phyloP scores from a whole-genome alignment of 2,329 filamentous ascomycete species.

The Exophiala aquamarina region DNA sequence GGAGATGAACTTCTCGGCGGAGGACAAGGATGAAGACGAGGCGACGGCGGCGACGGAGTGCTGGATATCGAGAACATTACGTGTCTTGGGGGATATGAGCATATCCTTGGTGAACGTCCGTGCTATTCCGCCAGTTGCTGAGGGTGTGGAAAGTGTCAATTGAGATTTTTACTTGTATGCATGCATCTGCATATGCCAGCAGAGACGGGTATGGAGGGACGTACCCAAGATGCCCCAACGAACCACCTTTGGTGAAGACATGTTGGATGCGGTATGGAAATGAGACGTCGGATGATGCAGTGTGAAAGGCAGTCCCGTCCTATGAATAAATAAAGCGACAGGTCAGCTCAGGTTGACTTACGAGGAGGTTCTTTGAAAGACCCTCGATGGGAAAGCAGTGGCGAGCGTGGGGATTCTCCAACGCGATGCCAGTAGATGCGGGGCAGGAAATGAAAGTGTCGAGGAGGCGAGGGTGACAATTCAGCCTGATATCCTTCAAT shows the following conservation, averaged over 20 bases:
- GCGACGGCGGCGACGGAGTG: constrained; percentile 79
- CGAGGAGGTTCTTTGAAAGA: no score
- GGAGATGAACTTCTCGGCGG: constrained; percentile 71
- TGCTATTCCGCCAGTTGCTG: constrained; percentile 47
- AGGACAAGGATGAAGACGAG: constrained; percentile 70
- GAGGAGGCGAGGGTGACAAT: constrained; percentile 3
- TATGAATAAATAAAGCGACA: no score
- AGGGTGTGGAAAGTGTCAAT: not conserved
- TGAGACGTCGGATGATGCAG: no score
- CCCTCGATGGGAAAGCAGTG: no score
- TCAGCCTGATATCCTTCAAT: constrained; percentile 26
- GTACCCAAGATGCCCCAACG: constrained; percentile 27
- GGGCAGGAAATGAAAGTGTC: no score
- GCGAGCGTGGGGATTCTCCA: no score
- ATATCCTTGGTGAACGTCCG: constrained; percentile 73
- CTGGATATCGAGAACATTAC: constrained; percentile 69
- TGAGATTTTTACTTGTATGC: no score
- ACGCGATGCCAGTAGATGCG: no score
- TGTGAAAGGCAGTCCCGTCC: not conserved
- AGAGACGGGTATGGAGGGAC: no score
- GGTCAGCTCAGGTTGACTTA: no score
- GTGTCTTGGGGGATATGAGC: constrained; percentile 68
- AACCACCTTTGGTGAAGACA: constrained; percentile 18
- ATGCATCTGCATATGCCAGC: no score
- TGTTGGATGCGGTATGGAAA: constrained; percentile 1